These are phyloP conservation scores for Crithidia fasciculata DNA, from an alignment of 208 protist genomes.

Conservation along the genomic window DNA sequence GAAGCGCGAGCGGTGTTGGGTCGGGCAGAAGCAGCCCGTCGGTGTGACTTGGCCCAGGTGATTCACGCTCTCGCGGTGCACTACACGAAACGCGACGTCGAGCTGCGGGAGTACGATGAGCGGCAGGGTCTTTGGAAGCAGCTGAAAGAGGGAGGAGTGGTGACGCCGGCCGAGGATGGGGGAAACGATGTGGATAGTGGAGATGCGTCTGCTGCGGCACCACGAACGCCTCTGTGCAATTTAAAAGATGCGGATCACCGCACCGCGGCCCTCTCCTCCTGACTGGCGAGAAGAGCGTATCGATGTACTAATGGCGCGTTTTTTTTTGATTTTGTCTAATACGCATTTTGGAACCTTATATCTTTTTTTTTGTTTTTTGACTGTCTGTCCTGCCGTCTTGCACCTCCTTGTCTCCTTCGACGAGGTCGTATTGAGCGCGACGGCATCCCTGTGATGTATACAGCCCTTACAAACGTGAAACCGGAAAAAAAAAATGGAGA, in stretches of 20 bases:
- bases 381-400: background rate
- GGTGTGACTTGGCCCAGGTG: constrained; percentile 9
- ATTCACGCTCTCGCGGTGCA: constrained; percentile 28
- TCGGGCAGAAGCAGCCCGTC: constrained; percentile 12
- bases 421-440: too few species aligned
- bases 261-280: too few species aligned
- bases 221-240: too few species aligned
- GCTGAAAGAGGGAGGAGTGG: background rate
- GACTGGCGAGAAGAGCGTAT: too few species aligned
- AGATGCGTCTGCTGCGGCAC: too few species aligned
- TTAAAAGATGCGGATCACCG: too few species aligned
- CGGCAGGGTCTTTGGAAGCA: constrained; percentile 10
- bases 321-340: constrained; percentile 10
- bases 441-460: too few species aligned
- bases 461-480: too few species aligned
- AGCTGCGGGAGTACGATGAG: constrained; percentile 38
- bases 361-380: background rate
- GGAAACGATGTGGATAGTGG: too few species aligned
- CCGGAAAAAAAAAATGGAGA: too few species aligned
- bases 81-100: constrained; percentile 44
- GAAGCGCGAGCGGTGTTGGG: constrained; percentile 16
- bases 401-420: too few species aligned
- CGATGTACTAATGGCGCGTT: background rate
- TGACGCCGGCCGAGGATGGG: background rate
- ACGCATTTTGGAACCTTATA: background rate